Evolutionary conservation across 1,139 yeast species (phyloP).

Genomic region (Zhuliangozyma parablackwelliae): DNA sequence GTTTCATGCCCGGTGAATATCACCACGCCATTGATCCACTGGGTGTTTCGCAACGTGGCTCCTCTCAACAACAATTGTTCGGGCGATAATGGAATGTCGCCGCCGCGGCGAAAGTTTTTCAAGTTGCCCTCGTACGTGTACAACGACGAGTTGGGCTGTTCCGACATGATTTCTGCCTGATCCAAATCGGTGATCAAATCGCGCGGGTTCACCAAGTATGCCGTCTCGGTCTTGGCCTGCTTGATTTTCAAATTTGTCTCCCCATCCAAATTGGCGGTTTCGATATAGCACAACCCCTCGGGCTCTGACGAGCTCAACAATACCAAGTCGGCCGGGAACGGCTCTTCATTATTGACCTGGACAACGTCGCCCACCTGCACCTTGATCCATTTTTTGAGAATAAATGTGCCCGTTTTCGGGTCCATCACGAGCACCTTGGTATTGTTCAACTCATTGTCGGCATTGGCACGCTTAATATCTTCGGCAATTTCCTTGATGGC

Average conservation of each 20-base stretch:
- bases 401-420: slow-evolving; percentile 55
- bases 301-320: slow-evolving; percentile 92
- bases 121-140: slow-evolving; percentile 93
- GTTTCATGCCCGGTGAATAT: slow-evolving; percentile 98
- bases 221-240: slow-evolving; percentile 79
- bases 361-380: slow-evolving; percentile 91
- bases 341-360: slow-evolving; percentile 78
- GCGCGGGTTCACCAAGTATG: slow-evolving; percentile 64
- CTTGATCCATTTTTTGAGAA: slow-evolving; percentile 74
- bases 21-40: slow-evolving; percentile 91
- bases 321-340: slow-evolving; percentile 90
- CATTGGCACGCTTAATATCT: slow-evolving; percentile 81
- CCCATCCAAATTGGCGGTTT: slow-evolving; percentile 96
- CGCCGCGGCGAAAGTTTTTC: slow-evolving; percentile 41
- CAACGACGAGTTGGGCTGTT: slow-evolving; percentile 89
- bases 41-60: slow-evolving; percentile 90
- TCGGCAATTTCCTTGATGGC: slow-evolving; percentile 90
- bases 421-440: slow-evolving; percentile 72
- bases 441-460: slow-evolving; percentile 85
- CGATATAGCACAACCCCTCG: slow-evolving; percentile 94
- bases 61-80: slow-evolving; percentile 92
- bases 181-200: slow-evolving; percentile 44
- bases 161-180: slow-evolving; percentile 56
- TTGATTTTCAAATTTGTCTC: slow-evolving; percentile 95
- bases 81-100: slow-evolving; percentile 62